Evolutionary conservation across 2,329 filamentous ascomycete species (phyloP).

Genomic region (Madurella fahalii): DNA sequence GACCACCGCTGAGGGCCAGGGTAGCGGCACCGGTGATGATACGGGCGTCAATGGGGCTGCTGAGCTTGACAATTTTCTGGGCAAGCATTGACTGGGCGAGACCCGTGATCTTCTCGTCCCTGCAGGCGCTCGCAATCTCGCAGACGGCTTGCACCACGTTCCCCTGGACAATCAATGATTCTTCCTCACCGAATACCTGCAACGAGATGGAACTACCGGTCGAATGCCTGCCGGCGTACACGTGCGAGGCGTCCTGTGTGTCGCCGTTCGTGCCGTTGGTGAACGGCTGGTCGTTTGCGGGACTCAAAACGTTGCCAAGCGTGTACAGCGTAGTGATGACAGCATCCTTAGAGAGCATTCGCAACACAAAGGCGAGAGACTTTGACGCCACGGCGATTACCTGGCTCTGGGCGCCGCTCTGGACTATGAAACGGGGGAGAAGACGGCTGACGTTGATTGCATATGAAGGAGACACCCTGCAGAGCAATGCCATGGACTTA

Average conservation of each 20-base stretch:
- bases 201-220: conserved; percentile 78
- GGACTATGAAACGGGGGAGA: conserved; percentile 82
- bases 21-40: conserved; percentile 80
- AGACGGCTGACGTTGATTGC: conserved; percentile 74
- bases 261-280: conserved; percentile 50
- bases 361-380: conserved; percentile 76
- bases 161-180: conserved; percentile 69
- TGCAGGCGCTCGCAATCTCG: conserved; percentile 74
- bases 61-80: conserved; percentile 91
- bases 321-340: conserved; percentile 95
- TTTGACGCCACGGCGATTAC: conserved; percentile 76
- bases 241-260: conserved; percentile 35
- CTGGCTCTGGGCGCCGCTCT: conserved; percentile 65
- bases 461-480: conserved; percentile 66
- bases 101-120: conserved; percentile 88
- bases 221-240: conserved; percentile 54
- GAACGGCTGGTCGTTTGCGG: conserved; percentile 54
- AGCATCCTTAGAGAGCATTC: conserved; percentile 81
- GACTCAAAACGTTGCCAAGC: conserved; percentile 89
- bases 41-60: conserved; percentile 70
- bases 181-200: conserved; percentile 69
- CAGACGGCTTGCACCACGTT: conserved; percentile 96
- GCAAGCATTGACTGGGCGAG: conserved; percentile 91
- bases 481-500: conserved; percentile 76
- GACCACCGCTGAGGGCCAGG: conserved; percentile 71